Base-by-base conservation (phyloP, 2,329 filamentous ascomycete genomes). In the Akanthomyces muscarius region DNA sequence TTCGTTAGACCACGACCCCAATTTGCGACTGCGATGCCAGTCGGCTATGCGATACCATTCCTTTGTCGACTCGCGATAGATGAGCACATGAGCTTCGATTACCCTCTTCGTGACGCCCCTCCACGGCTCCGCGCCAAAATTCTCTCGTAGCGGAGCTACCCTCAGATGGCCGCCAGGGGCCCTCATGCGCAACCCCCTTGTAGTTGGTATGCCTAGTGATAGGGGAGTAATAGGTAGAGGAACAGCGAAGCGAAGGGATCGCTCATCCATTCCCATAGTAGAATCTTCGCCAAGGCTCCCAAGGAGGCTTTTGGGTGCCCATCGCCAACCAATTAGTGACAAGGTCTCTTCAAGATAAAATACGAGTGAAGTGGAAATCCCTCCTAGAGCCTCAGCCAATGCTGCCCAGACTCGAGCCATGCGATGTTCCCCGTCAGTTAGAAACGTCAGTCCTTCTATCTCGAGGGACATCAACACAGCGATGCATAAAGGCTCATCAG, bases 401-500 rank as follows among this genome's bases (percentile, higher is more conserved):
- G 68, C 61, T 42, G 67, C 66, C 70, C 71, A 71, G 4, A 69
- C 63, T 11, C 64, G 62, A 16, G 50, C 55, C 70, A 73, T 71
- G 25, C 71, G 65, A 5, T 66, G 33, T 18, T 68, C 36, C 1
- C 59, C 57, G 18, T 65, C 64, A 6, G 61, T 23, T 14, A 50
- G 62, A 2, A 38, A 50, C 5, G 68, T 64, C 23, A 69, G 64
- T n/a, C 62, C 60, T 3, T 52, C 47, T 0, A 69, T 56, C n/a
- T 72, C 65, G 1, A 73, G 66, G 1, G 54, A 55, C 67, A 73
- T 66, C 13, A 73, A 59, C 14, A 71, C 72, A 0, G 66, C 70
- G 21, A 74, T 72, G 47, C 72, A 74, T 1, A 74, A 65, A 0
- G 72, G 63, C 62, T 73, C 71, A 47, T 73, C 71, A 2, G 67